Evolutionary conservation across 495 filamentous ascomycete genomes (phyloP), one percentile per base, ranked within the genome.

Genomic region (Xylona heveae): DNA sequence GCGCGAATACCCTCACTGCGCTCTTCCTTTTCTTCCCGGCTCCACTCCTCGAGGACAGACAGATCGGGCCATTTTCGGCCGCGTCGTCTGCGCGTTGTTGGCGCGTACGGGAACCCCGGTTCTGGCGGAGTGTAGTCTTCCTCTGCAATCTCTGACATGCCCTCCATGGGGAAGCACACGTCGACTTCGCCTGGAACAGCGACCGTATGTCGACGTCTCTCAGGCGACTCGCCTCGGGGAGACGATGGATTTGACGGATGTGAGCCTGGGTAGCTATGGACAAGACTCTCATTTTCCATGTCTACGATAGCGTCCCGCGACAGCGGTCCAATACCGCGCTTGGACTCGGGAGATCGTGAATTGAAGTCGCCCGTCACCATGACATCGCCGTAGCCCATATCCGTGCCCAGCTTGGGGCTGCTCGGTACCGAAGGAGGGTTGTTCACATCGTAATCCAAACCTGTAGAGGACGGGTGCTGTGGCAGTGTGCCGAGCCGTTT

Each of bases 361-460:
- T 53, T 54, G 34, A 71, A 50, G 12, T 71, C 61, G 39, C 64
- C 55, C 33, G 71, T 65, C 24, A 81, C 61, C 61, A 91, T 68
- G 24, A 73, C 62, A 64, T 91, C 83, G 28, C 79, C 76, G 45
- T 71, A 90, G 35, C 61, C 73, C 59, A 78, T 66, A 8, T 64
- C 46, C 29, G 56, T 45, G 34, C 66, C 62, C 37, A 68, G 19
- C 30, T 55, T 54, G 0, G 88, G 88, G 13, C 78, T 75, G 4
- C 66, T 70, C 0, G 88, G 88, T 13, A 92, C 68, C 0, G 88
- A 95, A 1, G 88, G 88, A n/a, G 88, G 88, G 43, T 93, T 91
- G 44, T 97, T 97, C 37, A 95, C 66, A 64, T 92, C 74, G 49
- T 82, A 83, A 20, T 62, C 53, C 44, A 44, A 32, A 24, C 42